Conservation (phyloP, 1,284 basidiomycete genomes). For the Rhodotorula mucilaginosa region DNA sequence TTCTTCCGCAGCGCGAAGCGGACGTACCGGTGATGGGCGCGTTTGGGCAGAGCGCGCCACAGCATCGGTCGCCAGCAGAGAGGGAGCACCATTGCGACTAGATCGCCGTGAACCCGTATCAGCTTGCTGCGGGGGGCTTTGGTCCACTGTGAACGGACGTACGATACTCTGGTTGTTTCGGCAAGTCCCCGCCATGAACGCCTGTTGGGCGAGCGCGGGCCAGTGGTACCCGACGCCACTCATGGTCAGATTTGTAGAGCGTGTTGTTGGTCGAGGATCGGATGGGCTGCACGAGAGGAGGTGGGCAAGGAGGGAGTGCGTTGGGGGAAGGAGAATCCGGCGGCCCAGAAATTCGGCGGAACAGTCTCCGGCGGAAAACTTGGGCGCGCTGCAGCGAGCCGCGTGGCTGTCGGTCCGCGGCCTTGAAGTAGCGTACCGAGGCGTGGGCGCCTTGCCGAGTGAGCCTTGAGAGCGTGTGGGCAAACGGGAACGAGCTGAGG, state of each 20-base stretch:
- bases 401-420: no score
- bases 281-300: background rate
- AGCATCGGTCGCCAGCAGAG: background rate
- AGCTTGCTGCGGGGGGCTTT: background rate
- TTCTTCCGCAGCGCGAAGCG: background rate
- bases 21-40: background rate
- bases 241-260: background rate
- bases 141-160: background rate
- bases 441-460: no score
- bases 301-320: background rate
- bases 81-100: conserved; percentile 23
- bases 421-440: no score
- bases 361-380: no score
- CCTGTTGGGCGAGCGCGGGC: conserved; percentile 13
- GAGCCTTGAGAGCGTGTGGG: no score
- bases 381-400: no score
- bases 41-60: conserved; percentile 1
- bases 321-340: no score
- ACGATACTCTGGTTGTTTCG: conserved; percentile 21
- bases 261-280: background rate
- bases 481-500: no score
- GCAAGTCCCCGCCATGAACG: conserved; percentile 11
- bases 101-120: background rate
- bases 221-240: conserved; percentile 14
- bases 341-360: no score